phyloP scores from a whole-genome alignment of 2,329 filamentous ascomycete species.

The Hymenoscyphus fructigenus region DNA sequence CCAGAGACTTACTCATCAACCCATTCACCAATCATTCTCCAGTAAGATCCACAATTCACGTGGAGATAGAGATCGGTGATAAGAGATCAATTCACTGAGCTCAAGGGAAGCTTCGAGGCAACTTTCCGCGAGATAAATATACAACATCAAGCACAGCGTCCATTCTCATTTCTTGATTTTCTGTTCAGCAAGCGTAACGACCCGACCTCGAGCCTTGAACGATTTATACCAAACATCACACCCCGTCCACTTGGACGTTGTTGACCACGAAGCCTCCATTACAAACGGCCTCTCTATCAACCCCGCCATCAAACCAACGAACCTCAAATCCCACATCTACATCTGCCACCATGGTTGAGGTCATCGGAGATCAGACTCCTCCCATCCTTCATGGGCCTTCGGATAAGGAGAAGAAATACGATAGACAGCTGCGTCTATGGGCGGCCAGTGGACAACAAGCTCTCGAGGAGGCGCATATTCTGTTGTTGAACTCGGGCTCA shows the following conservation, averaged over 20 bases:
- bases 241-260: not conserved
- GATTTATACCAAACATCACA: not conserved
- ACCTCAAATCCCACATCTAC: not conserved
- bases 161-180: not conserved
- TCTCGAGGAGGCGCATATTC: slow-evolving; percentile 86
- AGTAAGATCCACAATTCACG: not conserved
- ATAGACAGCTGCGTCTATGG: slow-evolving; percentile 93
- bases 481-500: slow-evolving; percentile 83
- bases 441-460: slow-evolving; percentile 88
- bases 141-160: not conserved
- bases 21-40: not conserved
- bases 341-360: slow-evolving; percentile 30
- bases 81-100: not conserved
- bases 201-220: not conserved
- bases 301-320: not conserved
- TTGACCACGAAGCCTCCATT: not conserved
- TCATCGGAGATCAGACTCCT: slow-evolving; percentile 38
- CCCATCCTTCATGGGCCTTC: slow-evolving; percentile 52
- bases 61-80: not conserved
- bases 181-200: not conserved
- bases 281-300: not conserved
- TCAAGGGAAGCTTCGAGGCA: not conserved
- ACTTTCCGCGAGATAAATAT: not conserved
- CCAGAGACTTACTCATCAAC: not conserved
- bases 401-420: slow-evolving; percentile 76